Percentiles rank a stretch among this genome's conserved stretches.
Evolutionary conservation across 441 rosid species (phyloP).

Genomic region (Flueggea neowawraea): DNA sequence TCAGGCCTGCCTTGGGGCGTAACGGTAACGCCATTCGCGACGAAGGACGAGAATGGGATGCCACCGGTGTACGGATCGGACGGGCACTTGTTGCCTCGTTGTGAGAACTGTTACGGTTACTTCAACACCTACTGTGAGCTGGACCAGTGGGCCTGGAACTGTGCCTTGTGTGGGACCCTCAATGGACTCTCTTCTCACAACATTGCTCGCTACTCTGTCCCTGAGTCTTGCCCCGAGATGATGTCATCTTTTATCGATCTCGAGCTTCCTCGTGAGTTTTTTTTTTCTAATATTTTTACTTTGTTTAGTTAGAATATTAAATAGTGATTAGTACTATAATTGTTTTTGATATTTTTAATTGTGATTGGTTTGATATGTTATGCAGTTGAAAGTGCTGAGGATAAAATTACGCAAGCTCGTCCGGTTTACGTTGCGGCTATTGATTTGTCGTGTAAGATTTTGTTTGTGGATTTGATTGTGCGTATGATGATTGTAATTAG

Average conservation of each 20-base stretch:
- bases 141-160: slow-evolving; percentile 98
- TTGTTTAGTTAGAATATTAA: background rate
- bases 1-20: slow-evolving; percentile 96
- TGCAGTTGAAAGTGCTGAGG: slow-evolving; percentile 78
- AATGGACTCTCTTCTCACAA: slow-evolving; percentile 77
- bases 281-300: background rate
- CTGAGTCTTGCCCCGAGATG: slow-evolving; percentile 86
- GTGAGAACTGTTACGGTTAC: slow-evolving; percentile 94
- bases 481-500: background rate
- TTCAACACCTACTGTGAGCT: slow-evolving; percentile 91
- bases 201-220: slow-evolving; percentile 74
- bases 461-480: background rate
- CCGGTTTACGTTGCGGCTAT: slow-evolving; percentile 97
- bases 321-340: background rate
- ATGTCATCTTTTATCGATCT: slow-evolving; percentile 93
- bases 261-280: slow-evolving; percentile 62
- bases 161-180: slow-evolving; percentile 89
- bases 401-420: slow-evolving; percentile 62
- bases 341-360: background rate
- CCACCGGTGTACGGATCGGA: slow-evolving; percentile 74
- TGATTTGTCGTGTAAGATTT: slow-evolving; percentile 67
- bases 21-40: slow-evolving; percentile 86
- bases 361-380: slow-evolving; percentile 9
- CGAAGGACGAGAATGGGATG: slow-evolving; percentile 81
- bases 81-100: slow-evolving; percentile 81